Percentiles rank a stretch among this genome's conserved stretches.
phyloP scores from a whole-genome alignment of 2,329 filamentous ascomycete genomes.

The Aureobasidium sp. region DNA sequence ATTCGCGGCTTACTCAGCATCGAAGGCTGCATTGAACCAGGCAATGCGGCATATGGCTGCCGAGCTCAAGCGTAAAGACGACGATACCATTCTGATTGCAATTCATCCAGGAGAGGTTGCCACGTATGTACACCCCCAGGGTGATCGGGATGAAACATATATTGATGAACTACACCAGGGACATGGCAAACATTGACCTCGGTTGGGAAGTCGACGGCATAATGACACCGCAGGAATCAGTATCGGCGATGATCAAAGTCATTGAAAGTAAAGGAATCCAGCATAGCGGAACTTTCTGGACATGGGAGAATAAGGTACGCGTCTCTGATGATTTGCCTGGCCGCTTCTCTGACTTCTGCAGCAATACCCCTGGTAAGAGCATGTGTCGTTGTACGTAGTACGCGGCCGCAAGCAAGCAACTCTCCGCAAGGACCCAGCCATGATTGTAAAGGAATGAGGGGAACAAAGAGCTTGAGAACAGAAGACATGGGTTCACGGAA shows the following conservation, averaged over 20 bases:
- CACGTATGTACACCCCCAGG: slow-evolving; percentile 29
- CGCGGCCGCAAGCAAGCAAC: background rate
- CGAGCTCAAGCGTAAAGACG: slow-evolving; percentile 43
- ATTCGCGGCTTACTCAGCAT: slow-evolving; percentile 50
- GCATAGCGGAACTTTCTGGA: slow-evolving; percentile 49
- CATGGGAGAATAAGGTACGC: slow-evolving; percentile 40
- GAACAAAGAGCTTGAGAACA: background rate
- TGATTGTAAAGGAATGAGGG: background rate
- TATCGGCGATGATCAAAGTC: slow-evolving; percentile 42
- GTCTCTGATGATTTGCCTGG: background rate
- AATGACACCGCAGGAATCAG: slow-evolving; percentile 42
- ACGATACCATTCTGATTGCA: slow-evolving; percentile 42
- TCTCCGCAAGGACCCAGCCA: background rate
- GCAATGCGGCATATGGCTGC: slow-evolving; percentile 47
- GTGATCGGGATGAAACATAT: background rate
- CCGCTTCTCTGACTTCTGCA: slow-evolving; percentile 9
- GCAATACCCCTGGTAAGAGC: slow-evolving; percentile 22
- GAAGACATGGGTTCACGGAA: background rate
- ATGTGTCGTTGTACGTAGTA: background rate
- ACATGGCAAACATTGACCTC: slow-evolving; percentile 45
- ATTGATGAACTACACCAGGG: slow-evolving; percentile 25
- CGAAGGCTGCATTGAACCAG: slow-evolving; percentile 51
- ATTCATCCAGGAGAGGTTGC: slow-evolving; percentile 51
- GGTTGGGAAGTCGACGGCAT: slow-evolving; percentile 46
- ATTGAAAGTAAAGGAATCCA: slow-evolving; percentile 40